Conservation (phyloP, 2,329 filamentous ascomycete genomes). For the Pyrenophora seminiperda region DNA sequence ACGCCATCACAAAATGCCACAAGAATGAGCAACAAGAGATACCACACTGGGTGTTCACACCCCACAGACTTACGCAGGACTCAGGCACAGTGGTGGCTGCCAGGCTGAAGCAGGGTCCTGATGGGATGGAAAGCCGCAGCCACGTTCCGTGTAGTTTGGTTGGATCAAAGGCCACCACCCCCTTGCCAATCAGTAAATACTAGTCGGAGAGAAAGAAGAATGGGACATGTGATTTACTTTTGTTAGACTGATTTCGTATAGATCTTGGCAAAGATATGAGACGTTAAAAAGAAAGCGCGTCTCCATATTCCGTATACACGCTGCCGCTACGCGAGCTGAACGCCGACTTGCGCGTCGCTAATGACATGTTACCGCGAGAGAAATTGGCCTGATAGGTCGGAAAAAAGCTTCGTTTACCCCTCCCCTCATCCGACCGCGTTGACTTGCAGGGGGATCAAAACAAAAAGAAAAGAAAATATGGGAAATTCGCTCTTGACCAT, state of each 20-base stretch:
- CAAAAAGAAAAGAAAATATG: too few species aligned
- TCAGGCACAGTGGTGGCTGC: slow-evolving; percentile 1
- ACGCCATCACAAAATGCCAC: neutral
- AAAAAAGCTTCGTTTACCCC: neutral
- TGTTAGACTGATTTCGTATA: neutral
- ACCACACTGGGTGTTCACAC: neutral
- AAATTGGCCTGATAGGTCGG: neutral
- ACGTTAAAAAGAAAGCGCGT: slow-evolving; percentile 1
- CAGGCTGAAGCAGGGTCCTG: neutral
- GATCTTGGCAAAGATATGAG: neutral
- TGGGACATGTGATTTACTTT: slow-evolving; percentile 2
- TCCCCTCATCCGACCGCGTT: too few species aligned
- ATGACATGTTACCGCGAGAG: neutral
- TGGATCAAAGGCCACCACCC: neutral
- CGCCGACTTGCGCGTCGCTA: neutral
- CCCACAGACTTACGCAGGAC: neutral
- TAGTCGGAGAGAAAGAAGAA: neutral
- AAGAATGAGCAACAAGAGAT: neutral
- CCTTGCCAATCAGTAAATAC: neutral
- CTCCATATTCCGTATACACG: neutral
- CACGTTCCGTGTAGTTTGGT: slow-evolving; percentile 3
- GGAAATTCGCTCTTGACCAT: too few species aligned
- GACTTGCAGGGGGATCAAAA: too few species aligned
- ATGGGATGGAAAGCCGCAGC: neutral
- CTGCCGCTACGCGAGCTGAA: neutral